phyloP scores from a whole-genome alignment of 2,329 filamentous ascomycete species.

The Gyromitra esculenta region DNA sequence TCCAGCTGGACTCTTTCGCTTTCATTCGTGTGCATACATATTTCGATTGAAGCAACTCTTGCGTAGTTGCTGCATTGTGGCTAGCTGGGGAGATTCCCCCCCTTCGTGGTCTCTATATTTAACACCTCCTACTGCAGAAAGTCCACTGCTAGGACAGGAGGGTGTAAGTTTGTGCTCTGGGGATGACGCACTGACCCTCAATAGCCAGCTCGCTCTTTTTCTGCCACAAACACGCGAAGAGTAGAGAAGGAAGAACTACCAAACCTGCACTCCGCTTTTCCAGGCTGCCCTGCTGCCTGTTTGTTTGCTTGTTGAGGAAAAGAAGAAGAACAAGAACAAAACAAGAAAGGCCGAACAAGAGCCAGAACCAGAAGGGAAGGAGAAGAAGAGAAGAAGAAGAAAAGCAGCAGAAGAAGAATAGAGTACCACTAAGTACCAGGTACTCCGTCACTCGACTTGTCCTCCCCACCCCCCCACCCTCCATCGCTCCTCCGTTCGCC shows the following conservation, averaged over 20 bases:
- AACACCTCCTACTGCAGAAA: conserved; percentile 10
- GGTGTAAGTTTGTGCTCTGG: conserved; percentile 23
- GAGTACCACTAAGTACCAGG: not conserved
- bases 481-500: conserved; percentile 4
- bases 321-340: not conserved
- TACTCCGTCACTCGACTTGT: conserved; percentile 29
- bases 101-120: conserved; percentile 35
- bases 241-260: conserved; percentile 15
- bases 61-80: conserved; percentile 40
- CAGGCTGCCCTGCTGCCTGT: not conserved
- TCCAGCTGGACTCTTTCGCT: conserved; percentile 21
- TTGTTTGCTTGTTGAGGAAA: not conserved
- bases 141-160: not conserved
- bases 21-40: conserved; percentile 16
- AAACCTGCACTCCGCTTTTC: not conserved
- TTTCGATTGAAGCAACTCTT: conserved; percentile 39
- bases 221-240: conserved; percentile 31
- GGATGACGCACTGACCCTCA: conserved; percentile 38
- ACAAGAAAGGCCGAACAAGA: not conserved
- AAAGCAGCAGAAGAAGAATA: not conserved
- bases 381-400: not conserved
- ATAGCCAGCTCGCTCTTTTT: conserved; percentile 21
- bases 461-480: conserved; percentile 11
- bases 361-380: not conserved
- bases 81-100: conserved; percentile 15